A percentile compares a stretch with the other conserved stretches of the same genome.
Conservation (phyloP, 352 stramenopile species). For the Phytophthora syringae region DNA sequence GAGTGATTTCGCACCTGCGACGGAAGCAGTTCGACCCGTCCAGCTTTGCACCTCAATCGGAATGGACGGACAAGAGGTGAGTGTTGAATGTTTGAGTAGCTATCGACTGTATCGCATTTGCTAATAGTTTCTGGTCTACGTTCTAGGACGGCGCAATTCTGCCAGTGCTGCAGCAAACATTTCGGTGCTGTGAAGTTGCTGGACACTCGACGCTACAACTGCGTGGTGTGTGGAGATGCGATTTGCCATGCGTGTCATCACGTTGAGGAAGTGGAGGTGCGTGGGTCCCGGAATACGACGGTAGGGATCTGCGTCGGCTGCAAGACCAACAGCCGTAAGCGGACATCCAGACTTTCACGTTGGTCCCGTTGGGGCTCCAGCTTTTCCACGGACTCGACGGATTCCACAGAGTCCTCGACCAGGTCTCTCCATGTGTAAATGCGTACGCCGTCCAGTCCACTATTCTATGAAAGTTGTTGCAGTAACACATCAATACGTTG, state of each 20-base stretch:
- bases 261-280: conserved; percentile 41
- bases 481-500: no score
- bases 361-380: conserved; percentile 28
- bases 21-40: conserved; percentile 33
- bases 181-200: conserved; percentile 34
- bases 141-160: conserved; percentile 32
- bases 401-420: conserved; percentile 30
- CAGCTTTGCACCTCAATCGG: conserved; percentile 34
- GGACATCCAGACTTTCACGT: conserved; percentile 6
- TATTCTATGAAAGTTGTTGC: conserved; percentile 25
- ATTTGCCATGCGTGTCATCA: conserved; percentile 52
- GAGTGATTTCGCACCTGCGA: conserved; percentile 33
- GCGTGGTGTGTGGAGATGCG: conserved; percentile 49
- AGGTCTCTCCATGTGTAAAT: conserved; percentile 24
- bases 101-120: background rate
- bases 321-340: conserved; percentile 25
- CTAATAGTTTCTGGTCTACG: no score
- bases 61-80: conserved; percentile 40
- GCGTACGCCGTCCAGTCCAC: background rate
- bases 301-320: conserved; percentile 38
- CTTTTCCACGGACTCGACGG: conserved; percentile 26
- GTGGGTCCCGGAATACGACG: conserved; percentile 33
- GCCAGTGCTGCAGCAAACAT: conserved; percentile 45
- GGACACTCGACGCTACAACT: conserved; percentile 47
- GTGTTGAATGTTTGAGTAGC: no score